Evolutionary conservation across 129 eudicot species (phyloP), one percentile per base, ranked within the genome.

Genomic region (Lactuca saligna): DNA sequence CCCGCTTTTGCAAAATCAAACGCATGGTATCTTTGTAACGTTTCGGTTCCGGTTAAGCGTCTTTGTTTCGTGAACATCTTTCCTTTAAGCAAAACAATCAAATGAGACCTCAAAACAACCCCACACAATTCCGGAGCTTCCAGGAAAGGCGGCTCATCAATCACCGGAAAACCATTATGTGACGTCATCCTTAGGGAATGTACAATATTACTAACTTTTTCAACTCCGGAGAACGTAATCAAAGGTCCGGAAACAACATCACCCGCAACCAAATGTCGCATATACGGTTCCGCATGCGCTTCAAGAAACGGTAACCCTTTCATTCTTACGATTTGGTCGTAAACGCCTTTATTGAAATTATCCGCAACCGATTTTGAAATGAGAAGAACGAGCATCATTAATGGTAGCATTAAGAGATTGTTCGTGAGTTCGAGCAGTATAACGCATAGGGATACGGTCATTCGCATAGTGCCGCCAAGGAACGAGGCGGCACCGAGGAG

Each of bases 391-490:
- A 94, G 86, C 99, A 94, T 94, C 63, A 87, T 72, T 20, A 94
- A 70, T 0, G 99, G 99, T 61, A 94, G 96, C 91, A 94, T 85
- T 7, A 86, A 54, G 4, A 91, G 86, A 75, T 91, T 77, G 48
- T 94, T 85, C 0, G 99, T 94, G 64, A 94, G 96, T 71, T 89
- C 99, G 10, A 94, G 90, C 55, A 94, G 89, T 37, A 94, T 94
- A 69, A 94, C 92, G 70, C 97, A 94, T 1, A 94, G 84, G 4
- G 99, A 94, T 1, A 94, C 99, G 0, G 97, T 94, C 99, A 94
- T 94, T 68, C 99, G 83, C 99, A 94, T 94, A 2, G 99, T 94
- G 51, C 99, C 99, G 68, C 99, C 99, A 15, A 94, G 91, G 50
- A 94, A 94, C 3, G 99, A 89, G 68, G 97, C 99, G 12, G 99